Evolutionary conservation across 164 flowering plant genomes (phyloP).

Genomic region (Aristolochia contorta): DNA sequence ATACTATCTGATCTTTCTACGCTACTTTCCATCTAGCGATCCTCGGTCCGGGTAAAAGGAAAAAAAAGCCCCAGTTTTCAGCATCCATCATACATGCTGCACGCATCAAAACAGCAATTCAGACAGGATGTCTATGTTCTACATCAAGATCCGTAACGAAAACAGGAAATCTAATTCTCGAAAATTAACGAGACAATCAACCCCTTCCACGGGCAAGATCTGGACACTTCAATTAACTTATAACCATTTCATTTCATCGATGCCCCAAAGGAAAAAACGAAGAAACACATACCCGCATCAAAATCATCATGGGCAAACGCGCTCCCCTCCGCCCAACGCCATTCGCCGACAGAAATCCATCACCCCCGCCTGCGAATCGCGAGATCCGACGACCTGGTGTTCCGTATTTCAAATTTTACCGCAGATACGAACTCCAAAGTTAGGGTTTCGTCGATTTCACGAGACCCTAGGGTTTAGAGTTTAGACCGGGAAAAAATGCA

Average conservation of each 20-base stretch:
- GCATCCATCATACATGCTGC: slow-evolving; percentile 39
- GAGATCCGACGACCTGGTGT: slow-evolving; percentile 10
- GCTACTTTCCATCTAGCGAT: slow-evolving; percentile 66
- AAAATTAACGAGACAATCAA: not conserved
- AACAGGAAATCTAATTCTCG: slow-evolving; percentile 8
- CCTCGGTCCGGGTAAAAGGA: slow-evolving; percentile 22
- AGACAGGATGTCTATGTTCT: slow-evolving; percentile 28
- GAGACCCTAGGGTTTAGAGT: slow-evolving; percentile 49
- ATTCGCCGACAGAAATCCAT: not conserved
- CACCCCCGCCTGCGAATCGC: slow-evolving; percentile 4
- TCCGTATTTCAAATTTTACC: slow-evolving; percentile 12
- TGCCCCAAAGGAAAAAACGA: not conserved
- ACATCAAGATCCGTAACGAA: slow-evolving; percentile 11
- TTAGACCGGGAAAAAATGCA: slow-evolving; percentile 24
- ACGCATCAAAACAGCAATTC: slow-evolving; percentile 15
- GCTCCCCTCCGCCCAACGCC: not conserved
- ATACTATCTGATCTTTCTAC: slow-evolving; percentile 31
- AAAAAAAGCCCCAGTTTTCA: slow-evolving; percentile 29
- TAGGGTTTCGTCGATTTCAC: slow-evolving; percentile 50
- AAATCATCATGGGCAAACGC: slow-evolving; percentile 1
- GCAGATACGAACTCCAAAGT: slow-evolving; percentile 21
- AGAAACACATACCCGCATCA: slow-evolving; percentile 31
- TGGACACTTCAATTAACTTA: not conserved
- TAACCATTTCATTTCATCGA: slow-evolving; percentile 2
- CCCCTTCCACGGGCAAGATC: too few species aligned